Evolutionary conservation across 73 alveolate genomes (phyloP).

Genomic region (Effrenium voratum): DNA sequence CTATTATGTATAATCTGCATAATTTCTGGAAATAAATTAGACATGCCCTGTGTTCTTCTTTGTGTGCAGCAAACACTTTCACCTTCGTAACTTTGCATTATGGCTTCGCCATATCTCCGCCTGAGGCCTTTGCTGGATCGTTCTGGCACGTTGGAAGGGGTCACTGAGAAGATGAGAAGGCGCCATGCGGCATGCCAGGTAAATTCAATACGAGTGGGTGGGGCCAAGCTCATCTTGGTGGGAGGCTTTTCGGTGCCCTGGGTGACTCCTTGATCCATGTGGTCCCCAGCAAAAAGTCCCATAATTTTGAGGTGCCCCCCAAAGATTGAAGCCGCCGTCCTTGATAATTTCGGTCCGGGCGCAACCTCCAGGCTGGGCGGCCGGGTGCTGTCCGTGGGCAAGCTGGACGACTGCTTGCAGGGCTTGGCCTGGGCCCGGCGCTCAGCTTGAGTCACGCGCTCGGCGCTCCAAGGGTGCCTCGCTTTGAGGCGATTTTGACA

Average conservation of each 20-base stretch:
- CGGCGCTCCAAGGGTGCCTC: too few species aligned
- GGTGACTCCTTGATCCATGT: neutral
- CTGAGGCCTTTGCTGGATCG: constrained; percentile 31
- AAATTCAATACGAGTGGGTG: neutral
- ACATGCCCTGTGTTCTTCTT: too few species aligned
- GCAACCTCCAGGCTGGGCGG: constrained; percentile 45
- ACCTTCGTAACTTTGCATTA: too few species aligned
- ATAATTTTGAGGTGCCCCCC: neutral
- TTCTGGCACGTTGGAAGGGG: constrained; percentile 67
- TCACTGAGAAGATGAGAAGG: constrained; percentile 52
- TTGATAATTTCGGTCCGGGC: neutral
- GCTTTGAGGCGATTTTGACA: too few species aligned
- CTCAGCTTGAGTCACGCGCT: too few species aligned
- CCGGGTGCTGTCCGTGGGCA: constrained; percentile 53
- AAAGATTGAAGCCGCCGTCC: neutral
- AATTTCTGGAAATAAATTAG: too few species aligned
- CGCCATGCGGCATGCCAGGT: too few species aligned
- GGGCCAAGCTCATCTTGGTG: neutral
- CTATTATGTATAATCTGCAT: too few species aligned
- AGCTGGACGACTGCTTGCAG: constrained; percentile 62
- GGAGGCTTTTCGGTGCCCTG: neutral
- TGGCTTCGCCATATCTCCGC: too few species aligned
- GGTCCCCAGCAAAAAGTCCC: neutral
- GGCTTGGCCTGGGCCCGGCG: neutral
- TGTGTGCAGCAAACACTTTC: too few species aligned